phyloP scores from a whole-genome alignment of 441 rosid genomes.

The Cnidoscolus chayamansa region DNA sequence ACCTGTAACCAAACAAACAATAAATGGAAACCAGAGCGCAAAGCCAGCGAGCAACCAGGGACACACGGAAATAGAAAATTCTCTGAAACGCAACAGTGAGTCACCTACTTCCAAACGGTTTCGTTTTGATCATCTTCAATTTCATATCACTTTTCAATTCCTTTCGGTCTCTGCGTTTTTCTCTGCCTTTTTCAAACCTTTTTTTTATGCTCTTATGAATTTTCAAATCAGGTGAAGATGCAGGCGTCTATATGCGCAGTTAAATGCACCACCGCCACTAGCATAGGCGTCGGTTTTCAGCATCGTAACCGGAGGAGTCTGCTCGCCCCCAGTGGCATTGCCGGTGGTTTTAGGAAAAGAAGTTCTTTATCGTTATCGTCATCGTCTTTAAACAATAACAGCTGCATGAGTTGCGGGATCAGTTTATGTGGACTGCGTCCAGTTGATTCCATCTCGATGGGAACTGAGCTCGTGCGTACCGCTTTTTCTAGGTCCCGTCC shows the following conservation, averaged over 20 bases:
- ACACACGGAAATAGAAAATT: not conserved
- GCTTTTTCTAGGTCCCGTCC: slow-evolving; percentile 62
- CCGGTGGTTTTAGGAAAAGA: slow-evolving; percentile 24
- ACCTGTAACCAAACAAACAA: not conserved
- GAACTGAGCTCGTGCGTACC: slow-evolving; percentile 56
- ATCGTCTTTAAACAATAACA: slow-evolving; percentile 17
- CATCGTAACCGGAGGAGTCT: slow-evolving; percentile 24
- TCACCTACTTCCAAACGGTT: slow-evolving; percentile 3
- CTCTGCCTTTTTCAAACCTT: not conserved
- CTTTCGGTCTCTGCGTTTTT: not conserved
- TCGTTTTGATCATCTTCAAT: not conserved
- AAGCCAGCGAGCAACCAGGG: not conserved
- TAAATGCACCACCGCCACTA: slow-evolving; percentile 24
- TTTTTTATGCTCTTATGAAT: slow-evolving; percentile 17
- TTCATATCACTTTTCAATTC: not conserved
- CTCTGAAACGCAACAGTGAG: not conserved
- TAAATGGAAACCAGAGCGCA: not conserved
- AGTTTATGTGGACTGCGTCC: slow-evolving; percentile 35
- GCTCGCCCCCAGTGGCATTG: not conserved
- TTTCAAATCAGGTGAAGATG: slow-evolving; percentile 41
- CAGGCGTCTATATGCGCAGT: slow-evolving; percentile 50
- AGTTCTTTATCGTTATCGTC: not conserved
- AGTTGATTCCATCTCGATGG: slow-evolving; percentile 41
- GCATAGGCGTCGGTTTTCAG: slow-evolving; percentile 32
- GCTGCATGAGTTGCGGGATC: slow-evolving; percentile 26